Conservation (phyloP, 1,139 yeast genomes). For the Yamadazyma trypodendri region DNA sequence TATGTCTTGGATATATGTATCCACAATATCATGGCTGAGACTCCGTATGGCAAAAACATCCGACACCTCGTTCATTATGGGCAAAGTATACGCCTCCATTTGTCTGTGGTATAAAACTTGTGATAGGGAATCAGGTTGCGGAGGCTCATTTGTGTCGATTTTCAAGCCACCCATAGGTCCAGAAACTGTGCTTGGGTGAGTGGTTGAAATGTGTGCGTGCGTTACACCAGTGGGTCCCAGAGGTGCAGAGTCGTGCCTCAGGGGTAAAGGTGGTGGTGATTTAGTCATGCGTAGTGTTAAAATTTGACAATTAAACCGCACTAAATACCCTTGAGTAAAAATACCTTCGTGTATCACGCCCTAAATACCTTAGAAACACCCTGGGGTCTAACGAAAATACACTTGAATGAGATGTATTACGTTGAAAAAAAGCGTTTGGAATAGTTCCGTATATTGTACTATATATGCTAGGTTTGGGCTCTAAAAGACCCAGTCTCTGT, state of each 20-base stretch:
- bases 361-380: no score
- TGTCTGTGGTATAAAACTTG: conserved; percentile 35
- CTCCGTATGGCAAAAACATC: conserved; percentile 25
- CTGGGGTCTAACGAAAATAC: no score
- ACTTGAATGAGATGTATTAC: no score
- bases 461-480: not conserved
- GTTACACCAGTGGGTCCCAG: not conserved
- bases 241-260: not conserved
- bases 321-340: not conserved
- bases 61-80: conserved; percentile 36
- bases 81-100: conserved; percentile 30
- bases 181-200: no score
- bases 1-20: conserved; percentile 6
- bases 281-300: not conserved
- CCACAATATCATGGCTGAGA: conserved; percentile 10
- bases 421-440: no score
- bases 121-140: conserved; percentile 18
- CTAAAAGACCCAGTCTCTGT: no score
- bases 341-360: no score
- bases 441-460: no score
- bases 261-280: conserved; percentile 3
- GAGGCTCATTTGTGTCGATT: conserved; percentile 20
- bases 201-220: no score
- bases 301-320: not conserved
- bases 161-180: not conserved